phyloP scores from a whole-genome alignment of 345 rosid species.

The Raphanus sativus region DNA sequence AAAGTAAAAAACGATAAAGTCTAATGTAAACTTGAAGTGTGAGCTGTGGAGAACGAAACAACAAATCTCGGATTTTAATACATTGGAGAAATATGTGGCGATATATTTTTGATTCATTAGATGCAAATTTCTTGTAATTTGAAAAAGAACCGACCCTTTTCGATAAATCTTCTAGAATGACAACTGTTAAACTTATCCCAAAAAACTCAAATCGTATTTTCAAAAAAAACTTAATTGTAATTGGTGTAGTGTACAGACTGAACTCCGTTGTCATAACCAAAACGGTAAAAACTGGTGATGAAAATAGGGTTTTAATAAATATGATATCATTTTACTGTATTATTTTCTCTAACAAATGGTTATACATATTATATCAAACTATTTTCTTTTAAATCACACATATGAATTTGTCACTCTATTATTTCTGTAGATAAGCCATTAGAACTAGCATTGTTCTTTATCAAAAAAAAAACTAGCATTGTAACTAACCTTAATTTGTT shows the following conservation, averaged over 20 bases:
- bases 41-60: constrained; percentile 19
- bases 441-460: not conserved
- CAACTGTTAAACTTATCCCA: not conserved
- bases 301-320: too few relatives aligned
- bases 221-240: too few relatives aligned
- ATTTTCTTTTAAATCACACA: not conserved
- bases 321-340: not conserved
- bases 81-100: constrained; percentile 38
- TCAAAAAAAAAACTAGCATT: not conserved
- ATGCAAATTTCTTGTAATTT: constrained; percentile 30
- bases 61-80: constrained; percentile 31
- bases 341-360: not conserved
- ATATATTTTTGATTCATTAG: constrained; percentile 40
- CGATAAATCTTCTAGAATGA: constrained; percentile 19
- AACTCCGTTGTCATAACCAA: too few relatives aligned
- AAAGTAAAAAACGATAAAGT: too few relatives aligned
- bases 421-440: not conserved
- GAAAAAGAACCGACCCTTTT: constrained; percentile 11
- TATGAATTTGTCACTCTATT: not conserved
- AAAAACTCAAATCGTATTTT: too few relatives aligned
- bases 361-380: not conserved
- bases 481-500: not conserved
- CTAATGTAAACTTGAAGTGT: constrained; percentile 11
- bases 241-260: too few relatives aligned
- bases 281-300: not conserved